phyloP scores from a whole-genome alignment of 1,139 yeast species.

The Tardiomyces blankii region DNA sequence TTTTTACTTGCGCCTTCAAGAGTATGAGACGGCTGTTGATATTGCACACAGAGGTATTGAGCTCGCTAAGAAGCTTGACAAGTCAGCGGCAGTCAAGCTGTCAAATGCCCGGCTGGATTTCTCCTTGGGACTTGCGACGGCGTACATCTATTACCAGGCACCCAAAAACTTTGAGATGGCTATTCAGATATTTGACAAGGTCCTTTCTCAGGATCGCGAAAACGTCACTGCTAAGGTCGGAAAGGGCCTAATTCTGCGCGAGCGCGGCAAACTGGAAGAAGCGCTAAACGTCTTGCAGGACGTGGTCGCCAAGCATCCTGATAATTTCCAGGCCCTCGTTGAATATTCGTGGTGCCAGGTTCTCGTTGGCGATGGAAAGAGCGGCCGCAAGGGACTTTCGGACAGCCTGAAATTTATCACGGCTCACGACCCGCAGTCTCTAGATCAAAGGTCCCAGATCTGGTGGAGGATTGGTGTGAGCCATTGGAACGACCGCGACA shows the following conservation, averaged over 20 bases:
- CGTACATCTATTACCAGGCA: slow-evolving; percentile 76
- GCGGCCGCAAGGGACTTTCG: slow-evolving; percentile 44
- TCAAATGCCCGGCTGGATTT: slow-evolving; percentile 47
- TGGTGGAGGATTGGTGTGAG: slow-evolving; percentile 70
- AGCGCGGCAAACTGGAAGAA: slow-evolving; percentile 42
- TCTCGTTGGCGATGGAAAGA: slow-evolving; percentile 36
- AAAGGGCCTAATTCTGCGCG: slow-evolving; percentile 65
- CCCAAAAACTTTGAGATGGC: slow-evolving; percentile 82
- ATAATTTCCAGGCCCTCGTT: slow-evolving; percentile 47
- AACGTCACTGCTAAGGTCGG: slow-evolving; percentile 65
- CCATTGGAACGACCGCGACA: slow-evolving; percentile 27
- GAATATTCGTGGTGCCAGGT: slow-evolving; percentile 78
- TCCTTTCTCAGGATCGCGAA: slow-evolving; percentile 40
- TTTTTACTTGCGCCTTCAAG: slow-evolving; percentile 49
- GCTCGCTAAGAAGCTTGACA: slow-evolving; percentile 33
- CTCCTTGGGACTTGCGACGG: slow-evolving; percentile 57
- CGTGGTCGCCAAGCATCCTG: slow-evolving; percentile 41
- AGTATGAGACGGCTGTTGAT: slow-evolving; percentile 53
- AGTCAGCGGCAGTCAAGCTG: slow-evolving; percentile 38
- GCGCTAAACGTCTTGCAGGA: slow-evolving; percentile 44
- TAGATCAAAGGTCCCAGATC: slow-evolving; percentile 47
- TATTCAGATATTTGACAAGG: slow-evolving; percentile 52
- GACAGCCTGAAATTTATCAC: slow-evolving; percentile 33
- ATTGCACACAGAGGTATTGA: slow-evolving; percentile 53
- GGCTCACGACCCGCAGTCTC: slow-evolving; percentile 42